Conservation (phyloP, 257 asterid species). For the Henckelia pumila region DNA sequence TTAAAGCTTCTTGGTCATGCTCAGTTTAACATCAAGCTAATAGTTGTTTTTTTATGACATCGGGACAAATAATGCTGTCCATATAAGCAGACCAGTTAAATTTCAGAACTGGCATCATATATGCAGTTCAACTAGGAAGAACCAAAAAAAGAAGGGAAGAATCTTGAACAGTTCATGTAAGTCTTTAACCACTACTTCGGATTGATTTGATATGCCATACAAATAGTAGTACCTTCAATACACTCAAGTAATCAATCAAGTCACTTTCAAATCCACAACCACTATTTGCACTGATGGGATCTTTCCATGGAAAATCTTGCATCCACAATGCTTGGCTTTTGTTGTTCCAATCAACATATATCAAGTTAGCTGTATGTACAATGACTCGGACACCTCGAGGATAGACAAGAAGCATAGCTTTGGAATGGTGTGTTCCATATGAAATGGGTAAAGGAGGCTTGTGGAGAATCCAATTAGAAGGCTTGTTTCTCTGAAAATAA, state of each 20-base stretch:
- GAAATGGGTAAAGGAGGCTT: slow-evolving; percentile 96
- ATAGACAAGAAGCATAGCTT: slow-evolving; percentile 94
- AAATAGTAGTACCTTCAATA: slow-evolving; percentile 60
- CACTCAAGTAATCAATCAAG: slow-evolving; percentile 68
- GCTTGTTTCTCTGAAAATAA: slow-evolving; percentile 70
- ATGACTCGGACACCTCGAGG: slow-evolving; percentile 86
- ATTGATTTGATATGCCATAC: slow-evolving; percentile 9
- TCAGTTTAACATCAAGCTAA: slow-evolving; percentile 4
- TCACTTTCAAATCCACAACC: slow-evolving; percentile 80
- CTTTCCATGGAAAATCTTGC: slow-evolving; percentile 99
- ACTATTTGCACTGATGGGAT: slow-evolving; percentile 41
- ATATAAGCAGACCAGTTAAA: slow-evolving; percentile 2
- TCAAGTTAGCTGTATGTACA: slow-evolving; percentile 91
- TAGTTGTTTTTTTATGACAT: not conserved
- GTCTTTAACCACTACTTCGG: slow-evolving; percentile 9
- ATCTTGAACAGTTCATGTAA: slow-evolving; percentile 15
- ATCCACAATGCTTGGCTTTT: slow-evolving; percentile 97
- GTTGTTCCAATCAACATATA: slow-evolving; percentile 93
- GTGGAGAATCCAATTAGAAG: slow-evolving; percentile 81
- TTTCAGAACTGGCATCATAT: no score
- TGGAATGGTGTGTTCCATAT: slow-evolving; percentile 98
- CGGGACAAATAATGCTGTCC: not conserved
- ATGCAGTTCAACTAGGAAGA: no score
- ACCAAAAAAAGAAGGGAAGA: slow-evolving; percentile 2
- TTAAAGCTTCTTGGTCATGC: slow-evolving; percentile 15